Base-by-base conservation (phyloP, 495 filamentous ascomycete genomes). In the Symbiotaphrina buchneri region DNA sequence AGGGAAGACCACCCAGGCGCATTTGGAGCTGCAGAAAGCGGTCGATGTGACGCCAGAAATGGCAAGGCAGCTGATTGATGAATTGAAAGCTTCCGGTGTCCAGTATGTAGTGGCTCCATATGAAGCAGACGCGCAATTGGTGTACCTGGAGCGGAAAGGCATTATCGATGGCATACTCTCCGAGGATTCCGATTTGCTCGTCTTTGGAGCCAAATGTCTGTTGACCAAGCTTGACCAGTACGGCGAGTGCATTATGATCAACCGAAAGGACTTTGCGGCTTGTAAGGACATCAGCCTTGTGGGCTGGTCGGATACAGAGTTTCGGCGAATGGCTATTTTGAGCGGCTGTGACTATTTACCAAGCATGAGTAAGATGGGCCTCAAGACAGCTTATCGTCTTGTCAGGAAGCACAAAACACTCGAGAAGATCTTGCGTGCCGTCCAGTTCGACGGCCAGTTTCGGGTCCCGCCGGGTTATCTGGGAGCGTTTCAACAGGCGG, bases 331-430 rank as follows among this genome's bases (percentile, higher is more conserved):
- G 90, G 82, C 84, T 30, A 95, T 99, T 32, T 46, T 99, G 14
- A 92, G 82, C 47, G 90, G 90, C n/a, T 99, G 90, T 49, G 90
- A 99, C 47, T 99, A 99, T 49, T 61, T 95, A 30, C 59, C 71
- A 4, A 74, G 70, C 40, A 78, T 95, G 36, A 67, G 63, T 24
- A 74, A 71, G 28, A 67, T 99, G 62, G 90, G 90, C 3, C 47
- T 99, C 28, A 93, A 92, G 51, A 94, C 82, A 15, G 90, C 90
- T 1, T 74, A 99, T 43, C 66, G 82, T 20, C 61, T 87, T 50
- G 64, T 99, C 36, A 69, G 84, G 27, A 91, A 85, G 45, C 66
- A 93, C 56, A 85, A 81, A 44, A 79, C 59, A 4, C 66, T 85
- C 20, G 87, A 95, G 31, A 72, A 67, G 32, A 56, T 87, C n/a